Base-by-base conservation (phyloP, 441 rosid genomes). In the Gossypium schwendimanii region DNA sequence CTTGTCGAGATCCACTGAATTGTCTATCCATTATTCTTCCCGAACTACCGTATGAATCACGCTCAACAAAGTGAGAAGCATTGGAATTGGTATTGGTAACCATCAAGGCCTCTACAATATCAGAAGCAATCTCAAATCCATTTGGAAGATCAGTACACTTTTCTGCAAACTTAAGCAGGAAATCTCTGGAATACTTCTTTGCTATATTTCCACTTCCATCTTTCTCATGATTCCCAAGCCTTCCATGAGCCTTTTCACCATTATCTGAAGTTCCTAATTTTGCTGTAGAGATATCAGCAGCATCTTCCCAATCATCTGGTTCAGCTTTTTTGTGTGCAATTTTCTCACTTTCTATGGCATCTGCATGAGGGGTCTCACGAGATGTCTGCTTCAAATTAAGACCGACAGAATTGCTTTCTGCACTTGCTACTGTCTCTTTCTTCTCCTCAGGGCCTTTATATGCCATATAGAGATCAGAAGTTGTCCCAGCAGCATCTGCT, bases 291-390 rank as follows among this genome's bases (percentile, higher is more conserved):
- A 90, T 81, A 70, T 93, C 99, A 5, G 92, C 98, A 63, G 89
- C 97, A 87, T 91, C 97, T 82, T 96, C 98, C 98, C 98, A 96
- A 81, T 96, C 94, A 81, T 91, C 98, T 14, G 85, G 97, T 80
- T 96, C 97, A 57, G 80, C 74, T 78, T 91, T 93, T 73, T 75
- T 77, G 47, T 77, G 84, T 71, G 76, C 77, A 63, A 70, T 74
- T 59, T 78, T 81, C 64, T 83, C 85, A 23, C 78, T 77, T n/a
- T 73, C 74, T 21, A 50, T 75, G 63, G 82, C 76, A 69, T 76
- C 83, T 61, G 67, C 78, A 72, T 63, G 79, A 59, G 47, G 74
- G 54, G 72, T 73, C 73, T 79, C 86, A 66, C 69, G 72, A 69
- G 78, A 73, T 63, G 71, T 74, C 75, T 72, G 88, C 78, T 83